A percentile compares a stretch with the other conserved stretches of the same genome.
Evolutionary conservation across 179 eudicot genomes (phyloP).

Genomic region (Amaranthus tricolor): DNA sequence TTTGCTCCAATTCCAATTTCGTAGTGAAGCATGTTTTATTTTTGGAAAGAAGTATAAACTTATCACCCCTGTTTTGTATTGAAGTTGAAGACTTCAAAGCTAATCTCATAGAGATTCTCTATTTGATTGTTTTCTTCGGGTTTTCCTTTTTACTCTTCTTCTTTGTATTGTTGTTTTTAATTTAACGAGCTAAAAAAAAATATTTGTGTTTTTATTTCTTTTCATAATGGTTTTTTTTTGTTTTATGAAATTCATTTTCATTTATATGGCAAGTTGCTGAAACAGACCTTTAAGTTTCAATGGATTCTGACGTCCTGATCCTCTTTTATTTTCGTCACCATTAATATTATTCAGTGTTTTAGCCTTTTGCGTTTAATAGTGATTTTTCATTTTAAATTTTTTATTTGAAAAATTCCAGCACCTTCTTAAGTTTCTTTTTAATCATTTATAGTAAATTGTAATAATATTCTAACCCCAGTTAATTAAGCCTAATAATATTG

Average conservation of each 20-base stretch:
- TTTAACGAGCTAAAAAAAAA: not conserved
- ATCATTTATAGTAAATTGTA: not conserved
- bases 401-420: not conserved
- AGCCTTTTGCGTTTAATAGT: not conserved
- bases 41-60: not conserved
- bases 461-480: conserved; percentile 20
- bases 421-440: not conserved
- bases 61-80: too few relatives aligned
- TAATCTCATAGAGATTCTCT: not conserved
- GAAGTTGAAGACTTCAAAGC: not conserved
- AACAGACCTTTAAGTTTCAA: not conserved
- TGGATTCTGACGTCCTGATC: not conserved
- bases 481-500: conserved; percentile 8
- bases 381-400: too few relatives aligned
- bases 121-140: not conserved
- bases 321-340: not conserved
- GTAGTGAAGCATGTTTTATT: not conserved
- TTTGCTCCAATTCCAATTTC: not conserved
- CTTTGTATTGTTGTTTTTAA: not conserved
- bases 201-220: too few relatives aligned
- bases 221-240: too few relatives aligned
- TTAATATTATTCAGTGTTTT: not conserved
- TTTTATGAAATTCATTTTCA: too few relatives aligned
- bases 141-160: not conserved
- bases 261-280: not conserved